phyloP scores from a whole-genome alignment of 2,329 filamentous ascomycete species.

The Nemania sp. region DNA sequence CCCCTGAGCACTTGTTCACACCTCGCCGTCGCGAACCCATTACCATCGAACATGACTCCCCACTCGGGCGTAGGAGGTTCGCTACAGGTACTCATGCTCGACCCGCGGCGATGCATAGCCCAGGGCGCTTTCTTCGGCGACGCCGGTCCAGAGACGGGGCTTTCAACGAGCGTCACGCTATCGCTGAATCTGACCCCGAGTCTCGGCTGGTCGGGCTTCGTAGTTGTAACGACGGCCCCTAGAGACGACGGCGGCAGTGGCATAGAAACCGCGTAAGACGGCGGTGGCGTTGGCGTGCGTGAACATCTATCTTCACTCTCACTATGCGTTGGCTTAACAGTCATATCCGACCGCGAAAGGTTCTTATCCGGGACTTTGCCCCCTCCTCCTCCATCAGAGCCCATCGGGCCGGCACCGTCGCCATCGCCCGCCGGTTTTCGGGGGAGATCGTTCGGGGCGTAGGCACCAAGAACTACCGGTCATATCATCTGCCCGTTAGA shows the following conservation, averaged over 20 bases:
- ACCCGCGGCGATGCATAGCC: slow-evolving; percentile 19
- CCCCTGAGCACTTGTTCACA: slow-evolving; percentile 73
- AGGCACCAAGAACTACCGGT: slow-evolving; percentile 18
- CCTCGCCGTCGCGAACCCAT: slow-evolving; percentile 67
- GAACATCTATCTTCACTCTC: slow-evolving; percentile 17
- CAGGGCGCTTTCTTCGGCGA: slow-evolving; percentile 16
- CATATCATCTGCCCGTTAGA: no score
- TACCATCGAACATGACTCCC: slow-evolving; percentile 72
- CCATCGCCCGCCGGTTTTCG: slow-evolving; percentile 5
- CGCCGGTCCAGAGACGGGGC: slow-evolving; percentile 9
- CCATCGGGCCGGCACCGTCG: slow-evolving; percentile 2
- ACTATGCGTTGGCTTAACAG: background rate
- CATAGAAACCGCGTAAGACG: slow-evolving; percentile 4
- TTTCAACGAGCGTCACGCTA: slow-evolving; percentile 21
- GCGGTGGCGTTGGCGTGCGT: slow-evolving; percentile 2
- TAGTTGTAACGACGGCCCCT: background rate
- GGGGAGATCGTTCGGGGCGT: slow-evolving; percentile 4
- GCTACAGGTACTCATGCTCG: slow-evolving; percentile 18
- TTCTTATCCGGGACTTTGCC: slow-evolving; percentile 4
- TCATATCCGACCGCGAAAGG: background rate
- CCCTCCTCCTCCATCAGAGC: background rate
- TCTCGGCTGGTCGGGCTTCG: slow-evolving; percentile 2
- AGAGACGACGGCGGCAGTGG: slow-evolving; percentile 1
- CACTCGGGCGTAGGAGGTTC: slow-evolving; percentile 54
- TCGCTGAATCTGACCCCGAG: slow-evolving; percentile 25